Evolutionary conservation across 2,329 filamentous ascomycete genomes (phyloP), one percentile per base, ranked within the genome.

Genomic region (Aquanectria penicillioides): DNA sequence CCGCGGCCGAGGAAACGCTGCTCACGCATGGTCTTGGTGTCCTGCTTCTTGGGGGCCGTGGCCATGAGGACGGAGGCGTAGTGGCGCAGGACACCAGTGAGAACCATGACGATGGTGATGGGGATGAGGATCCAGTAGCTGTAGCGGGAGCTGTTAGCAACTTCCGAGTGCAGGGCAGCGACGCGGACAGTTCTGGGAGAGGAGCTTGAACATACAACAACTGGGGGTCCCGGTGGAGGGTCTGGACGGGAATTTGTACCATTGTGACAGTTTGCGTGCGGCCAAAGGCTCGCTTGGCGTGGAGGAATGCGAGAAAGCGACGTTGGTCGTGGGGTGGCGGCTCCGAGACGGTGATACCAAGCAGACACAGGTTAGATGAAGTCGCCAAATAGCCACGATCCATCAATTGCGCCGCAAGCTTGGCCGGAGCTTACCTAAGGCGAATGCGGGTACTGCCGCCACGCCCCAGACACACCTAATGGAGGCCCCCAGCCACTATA

Each of bases 51-150:
- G 13, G 95, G 94, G 6, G 91, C 81, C 1, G 87, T 87, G 70
- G 93, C 88, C 80, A 99, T 92, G 57, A 99, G 86, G n/a, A 96
- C 90, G 59, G 92, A 93, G 51, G 93, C 94, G 77, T 98, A 99
- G 81, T 99, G 95, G 67, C 95, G 94, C 57, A 99, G 89, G 56
- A 99, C 89, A 71, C 95, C 95, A 13, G 95, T 99, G 63, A 99
- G 80, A 65, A 99, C 89, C 96, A 99, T 99, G 74, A 99, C 95
- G 70, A 97, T 85, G 41, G 94, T 97, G 77, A 99, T 99, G 62
- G 95, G 95, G 64, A 97, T 89, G 60, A 99, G 85, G 78, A 99
- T 99, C 95, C 95, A 99, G 84, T 97, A 98, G 81, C 95, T 99
- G 71, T 52, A 59, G 17, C 3, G 51, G 53, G 15, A 58, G 55